Conservation (phyloP, 2,329 filamentous ascomycete genomes). For the Xylariaceae sp. region DNA sequence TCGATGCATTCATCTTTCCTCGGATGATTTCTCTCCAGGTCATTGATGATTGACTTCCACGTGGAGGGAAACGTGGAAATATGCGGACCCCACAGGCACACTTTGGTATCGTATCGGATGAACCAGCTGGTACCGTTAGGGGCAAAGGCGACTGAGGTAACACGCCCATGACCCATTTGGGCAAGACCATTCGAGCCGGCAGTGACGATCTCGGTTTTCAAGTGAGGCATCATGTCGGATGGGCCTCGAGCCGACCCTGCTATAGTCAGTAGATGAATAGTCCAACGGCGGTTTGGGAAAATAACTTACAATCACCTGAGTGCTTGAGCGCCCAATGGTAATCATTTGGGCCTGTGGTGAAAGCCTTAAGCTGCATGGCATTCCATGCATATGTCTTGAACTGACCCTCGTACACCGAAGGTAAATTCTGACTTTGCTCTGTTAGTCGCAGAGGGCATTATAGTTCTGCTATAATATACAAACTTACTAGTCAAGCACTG, state of each 20-base stretch:
- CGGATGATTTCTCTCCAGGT: slow-evolving; percentile 9
- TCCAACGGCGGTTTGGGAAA: not conserved
- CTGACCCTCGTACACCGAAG: slow-evolving; percentile 8
- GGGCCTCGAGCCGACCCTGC: slow-evolving; percentile 9
- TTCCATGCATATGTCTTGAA: slow-evolving; percentile 13
- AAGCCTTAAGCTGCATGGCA: slow-evolving; percentile 6
- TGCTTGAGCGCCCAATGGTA: slow-evolving; percentile 6
- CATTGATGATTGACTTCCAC: slow-evolving; percentile 1
- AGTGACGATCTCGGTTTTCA: not conserved
- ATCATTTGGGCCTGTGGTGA: slow-evolving; percentile 7
- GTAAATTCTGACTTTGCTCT: slow-evolving; percentile 5
- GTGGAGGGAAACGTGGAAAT: not conserved
- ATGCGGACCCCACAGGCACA: slow-evolving; percentile 7
- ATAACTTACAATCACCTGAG: slow-evolving; percentile 1
- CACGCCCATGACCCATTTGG: slow-evolving; percentile 5
- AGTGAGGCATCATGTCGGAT: slow-evolving; percentile 6
- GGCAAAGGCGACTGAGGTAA: slow-evolving; percentile 7
- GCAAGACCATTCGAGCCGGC: not conserved
- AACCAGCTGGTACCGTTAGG: slow-evolving; percentile 10
- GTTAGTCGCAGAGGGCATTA: not conserved
- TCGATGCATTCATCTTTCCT: slow-evolving; percentile 13
- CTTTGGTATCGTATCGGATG: slow-evolving; percentile 8
- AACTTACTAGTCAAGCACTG: slow-evolving; percentile 13
- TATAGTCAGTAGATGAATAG: not conserved
- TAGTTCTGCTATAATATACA: too few species aligned